Percentiles rank a stretch among this genome's conserved stretches.
Evolutionary conservation across 805 yeast species (phyloP).

Genomic region (Aciculoconidium aculeatum): DNA sequence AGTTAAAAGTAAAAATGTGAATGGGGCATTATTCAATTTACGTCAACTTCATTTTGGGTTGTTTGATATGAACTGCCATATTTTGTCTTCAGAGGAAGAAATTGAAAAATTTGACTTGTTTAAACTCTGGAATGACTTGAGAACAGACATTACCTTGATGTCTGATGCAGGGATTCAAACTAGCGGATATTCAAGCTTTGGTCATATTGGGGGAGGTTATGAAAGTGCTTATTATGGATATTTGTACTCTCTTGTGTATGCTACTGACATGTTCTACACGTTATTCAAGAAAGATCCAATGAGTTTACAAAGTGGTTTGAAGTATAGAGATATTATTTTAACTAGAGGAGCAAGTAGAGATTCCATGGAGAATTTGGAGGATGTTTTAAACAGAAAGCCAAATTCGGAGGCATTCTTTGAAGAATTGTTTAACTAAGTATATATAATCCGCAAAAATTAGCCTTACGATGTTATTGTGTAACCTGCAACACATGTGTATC

Average conservation of each 20-base stretch:
- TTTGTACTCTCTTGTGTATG: conserved; percentile 80
- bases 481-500: too few relatives aligned
- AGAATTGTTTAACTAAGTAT: conserved; percentile 42
- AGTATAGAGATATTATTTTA: conserved; percentile 65
- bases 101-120: conserved; percentile 43
- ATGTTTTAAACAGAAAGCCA: conserved; percentile 72
- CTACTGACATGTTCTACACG: conserved; percentile 73
- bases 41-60: conserved; percentile 76
- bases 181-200: conserved; percentile 72
- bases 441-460: too few relatives aligned
- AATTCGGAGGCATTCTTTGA: conserved; percentile 64
- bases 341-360: conserved; percentile 71
- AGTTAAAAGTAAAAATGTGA: conserved; percentile 64
- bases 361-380: conserved; percentile 56
- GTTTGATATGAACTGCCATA: conserved; percentile 71
- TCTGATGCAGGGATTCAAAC: conserved; percentile 49
- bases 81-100: conserved; percentile 36
- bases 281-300: conserved; percentile 65
- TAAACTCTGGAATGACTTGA: conserved; percentile 57
- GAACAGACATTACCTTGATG: conserved; percentile 57
- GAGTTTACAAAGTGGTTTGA: conserved; percentile 53
- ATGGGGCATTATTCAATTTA: conserved; percentile 63
- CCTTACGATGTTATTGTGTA: too few relatives aligned
- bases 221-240: conserved; percentile 86
- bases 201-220: conserved; percentile 77